Base-by-base conservation (phyloP, 768 basidiomycete genomes). In the Boletus sp. region DNA sequence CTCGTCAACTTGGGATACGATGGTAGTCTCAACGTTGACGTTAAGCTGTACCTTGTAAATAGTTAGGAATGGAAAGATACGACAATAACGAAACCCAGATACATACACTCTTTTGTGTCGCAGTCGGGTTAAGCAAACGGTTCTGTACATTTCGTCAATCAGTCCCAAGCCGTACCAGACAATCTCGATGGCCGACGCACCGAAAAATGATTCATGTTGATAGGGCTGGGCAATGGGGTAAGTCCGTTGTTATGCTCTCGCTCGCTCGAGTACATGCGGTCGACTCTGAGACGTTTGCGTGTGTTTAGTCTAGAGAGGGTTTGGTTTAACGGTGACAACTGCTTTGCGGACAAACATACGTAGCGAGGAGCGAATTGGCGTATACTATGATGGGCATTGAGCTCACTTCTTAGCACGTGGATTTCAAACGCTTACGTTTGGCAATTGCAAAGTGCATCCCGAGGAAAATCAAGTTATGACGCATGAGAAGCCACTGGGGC, bases 401-500 rank as follows among this genome's bases (percentile, higher is more conserved):
- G 27, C 1, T 5, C 7, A 33, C 9, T 7, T 27, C 11, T 25
- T 6, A 32, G 19, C 30, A 23, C 3, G 7, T 0, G 11, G n/a
- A 34, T 29, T n/a, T 30, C 1, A 11, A 39, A 34, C 23, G 10
- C 71, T 0, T 57, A 71, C 70, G 14, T 53, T 71, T 71, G 8
- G 71, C 69, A 11, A 71, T 71, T 1, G 70, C 66, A 49, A 71
- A 71, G 55, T 71, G 70, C 67, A 71, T 71, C 5, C 68, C 70
- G 4, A 71, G 58, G 65, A 72, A 71, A 51, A 71, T 70, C 56
- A 71, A 42, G 40, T 71, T 71, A 34, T 72, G 69, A 17, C 70
- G 71, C 71, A 71, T 71, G 23, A 59, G 15, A 15, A 71, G 45
- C 70, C 70, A 71, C 70, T 71, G 23, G 0, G 15, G 15, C 7